A percentile compares a stretch with the other conserved stretches of the same genome.
Evolutionary conservation across 23 red algal genomes (phyloP).

Genomic region (Gracilaria gracilis): DNA sequence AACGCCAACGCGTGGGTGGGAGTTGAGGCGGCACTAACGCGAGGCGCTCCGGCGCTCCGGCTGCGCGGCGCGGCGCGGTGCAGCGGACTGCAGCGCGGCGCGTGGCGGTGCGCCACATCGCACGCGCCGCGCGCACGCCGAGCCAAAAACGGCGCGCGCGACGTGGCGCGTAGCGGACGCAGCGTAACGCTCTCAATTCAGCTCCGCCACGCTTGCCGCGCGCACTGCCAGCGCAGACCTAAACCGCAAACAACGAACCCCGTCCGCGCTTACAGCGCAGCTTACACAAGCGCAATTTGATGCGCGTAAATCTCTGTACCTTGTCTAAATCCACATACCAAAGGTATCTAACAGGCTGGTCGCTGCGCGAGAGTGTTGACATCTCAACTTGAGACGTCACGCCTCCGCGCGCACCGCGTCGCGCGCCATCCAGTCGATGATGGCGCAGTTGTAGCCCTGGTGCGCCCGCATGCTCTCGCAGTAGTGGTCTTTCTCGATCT

Average conservation of each 20-base stretch:
- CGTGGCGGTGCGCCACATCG: neutral
- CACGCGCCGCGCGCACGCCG: neutral
- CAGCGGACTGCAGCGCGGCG: neutral
- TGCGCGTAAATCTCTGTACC: no score
- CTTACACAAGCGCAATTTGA: no score
- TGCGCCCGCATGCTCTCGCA: conserved; percentile 42
- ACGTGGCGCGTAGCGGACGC: neutral
- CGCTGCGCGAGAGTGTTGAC: no score
- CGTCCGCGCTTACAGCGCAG: neutral
- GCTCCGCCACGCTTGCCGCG: neutral
- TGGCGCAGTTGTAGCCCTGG: conserved; percentile 75
- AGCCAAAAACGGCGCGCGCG: conserved; percentile 7
- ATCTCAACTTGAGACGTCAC: no score
- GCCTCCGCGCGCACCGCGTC: conserved; percentile 21
- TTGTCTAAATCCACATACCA: no score
- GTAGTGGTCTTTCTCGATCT: conserved; percentile 58
- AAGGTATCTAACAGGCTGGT: no score
- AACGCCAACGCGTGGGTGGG: no score
- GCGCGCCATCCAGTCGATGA: conserved; percentile 60
- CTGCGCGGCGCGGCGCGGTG: neutral
- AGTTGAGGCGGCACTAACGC: no score
- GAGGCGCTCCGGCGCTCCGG: neutral
- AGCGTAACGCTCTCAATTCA: conserved; percentile 36
- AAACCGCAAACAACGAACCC: neutral
- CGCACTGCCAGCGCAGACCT: neutral